Conservation (phyloP, 169 alveolate species). For the Miamiensis avidus region DNA sequence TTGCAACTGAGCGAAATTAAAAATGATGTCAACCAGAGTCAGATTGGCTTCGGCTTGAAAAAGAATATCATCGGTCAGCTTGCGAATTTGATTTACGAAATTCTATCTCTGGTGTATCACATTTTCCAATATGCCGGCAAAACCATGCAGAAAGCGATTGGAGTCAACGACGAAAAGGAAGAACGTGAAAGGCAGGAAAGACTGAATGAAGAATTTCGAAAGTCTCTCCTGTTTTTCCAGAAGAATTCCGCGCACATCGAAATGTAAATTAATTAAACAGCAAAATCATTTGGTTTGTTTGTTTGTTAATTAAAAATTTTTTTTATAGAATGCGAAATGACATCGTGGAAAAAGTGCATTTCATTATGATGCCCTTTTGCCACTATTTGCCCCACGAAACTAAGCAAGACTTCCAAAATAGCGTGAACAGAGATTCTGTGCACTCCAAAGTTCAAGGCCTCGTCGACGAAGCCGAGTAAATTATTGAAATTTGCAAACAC, state of each 20-base stretch:
- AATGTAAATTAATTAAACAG: neutral
- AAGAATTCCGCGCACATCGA: conserved; percentile 15
- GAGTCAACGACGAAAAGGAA: neutral
- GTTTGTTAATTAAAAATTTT: too few species aligned
- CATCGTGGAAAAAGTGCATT: conserved; percentile 25
- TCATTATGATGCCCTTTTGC: conserved; percentile 36
- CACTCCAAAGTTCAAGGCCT: conserved; percentile 26
- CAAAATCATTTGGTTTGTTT: too few species aligned
- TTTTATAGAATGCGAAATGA: conserved; percentile 22
- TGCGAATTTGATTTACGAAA: neutral
- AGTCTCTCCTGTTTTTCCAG: conserved; percentile 49
- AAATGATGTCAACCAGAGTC: conserved; percentile 2
- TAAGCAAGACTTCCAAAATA: conserved; percentile 29
- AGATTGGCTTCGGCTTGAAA: neutral
- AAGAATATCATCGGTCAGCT: conserved; percentile 1
- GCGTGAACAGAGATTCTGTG: conserved; percentile 26
- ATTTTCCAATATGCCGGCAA: conserved; percentile 1
- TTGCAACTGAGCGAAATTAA: conserved; percentile 4
- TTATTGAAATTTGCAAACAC: conserved; percentile 37
- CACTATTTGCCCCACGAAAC: conserved; percentile 38
- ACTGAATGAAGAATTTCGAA: conserved; percentile 17
- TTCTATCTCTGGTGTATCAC: neutral
- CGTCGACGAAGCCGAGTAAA: conserved; percentile 12
- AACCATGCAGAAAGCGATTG: neutral
- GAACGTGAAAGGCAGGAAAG: neutral